phyloP scores from a whole-genome alignment of 202 grass and related monocot genomes.

The Setaria viridis region DNA sequence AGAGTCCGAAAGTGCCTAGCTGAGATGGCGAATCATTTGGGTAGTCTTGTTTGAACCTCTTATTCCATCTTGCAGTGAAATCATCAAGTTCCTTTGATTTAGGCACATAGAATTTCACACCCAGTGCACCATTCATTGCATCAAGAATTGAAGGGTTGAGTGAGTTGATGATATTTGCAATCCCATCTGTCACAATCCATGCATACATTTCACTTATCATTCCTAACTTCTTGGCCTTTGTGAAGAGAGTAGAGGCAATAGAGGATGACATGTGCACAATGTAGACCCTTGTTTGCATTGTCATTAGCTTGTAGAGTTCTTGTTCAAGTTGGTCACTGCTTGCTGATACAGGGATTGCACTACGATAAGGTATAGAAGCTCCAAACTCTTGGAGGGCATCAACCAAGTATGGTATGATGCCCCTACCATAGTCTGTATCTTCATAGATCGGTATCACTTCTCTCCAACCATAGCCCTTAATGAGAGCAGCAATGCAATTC shows the following conservation, averaged over 20 bases:
- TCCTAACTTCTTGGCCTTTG: conserved; percentile 46
- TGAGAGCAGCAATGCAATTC: conserved; percentile 44
- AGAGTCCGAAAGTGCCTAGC: conserved; percentile 35
- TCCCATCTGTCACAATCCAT: conserved; percentile 57
- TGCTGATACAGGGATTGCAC: conserved; percentile 42
- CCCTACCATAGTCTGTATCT: conserved; percentile 61
- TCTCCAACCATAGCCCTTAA: conserved; percentile 60
- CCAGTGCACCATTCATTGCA: conserved; percentile 58
- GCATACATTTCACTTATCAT: conserved; percentile 53
- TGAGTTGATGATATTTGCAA: conserved; percentile 39
- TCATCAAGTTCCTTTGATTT: conserved; percentile 43
- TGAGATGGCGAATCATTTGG: conserved; percentile 32
- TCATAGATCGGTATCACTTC: conserved; percentile 55
- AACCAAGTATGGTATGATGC: conserved; percentile 49
- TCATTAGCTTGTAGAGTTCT: conserved; percentile 62
- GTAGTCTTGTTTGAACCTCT: conserved; percentile 47
- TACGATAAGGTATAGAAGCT: conserved; percentile 40
- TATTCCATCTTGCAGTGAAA: conserved; percentile 64
- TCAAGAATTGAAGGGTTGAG: conserved; percentile 31
- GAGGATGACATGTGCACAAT: conserved; percentile 50
- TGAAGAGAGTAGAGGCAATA: conserved; percentile 44
- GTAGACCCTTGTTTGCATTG: conserved; percentile 62
- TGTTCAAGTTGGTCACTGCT: conserved; percentile 43
- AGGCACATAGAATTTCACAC: conserved; percentile 48
- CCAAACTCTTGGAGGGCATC: conserved; percentile 54